Evolutionary conservation across 345 rosid species (phyloP).

Genomic region (Hibiscus syriacus): DNA sequence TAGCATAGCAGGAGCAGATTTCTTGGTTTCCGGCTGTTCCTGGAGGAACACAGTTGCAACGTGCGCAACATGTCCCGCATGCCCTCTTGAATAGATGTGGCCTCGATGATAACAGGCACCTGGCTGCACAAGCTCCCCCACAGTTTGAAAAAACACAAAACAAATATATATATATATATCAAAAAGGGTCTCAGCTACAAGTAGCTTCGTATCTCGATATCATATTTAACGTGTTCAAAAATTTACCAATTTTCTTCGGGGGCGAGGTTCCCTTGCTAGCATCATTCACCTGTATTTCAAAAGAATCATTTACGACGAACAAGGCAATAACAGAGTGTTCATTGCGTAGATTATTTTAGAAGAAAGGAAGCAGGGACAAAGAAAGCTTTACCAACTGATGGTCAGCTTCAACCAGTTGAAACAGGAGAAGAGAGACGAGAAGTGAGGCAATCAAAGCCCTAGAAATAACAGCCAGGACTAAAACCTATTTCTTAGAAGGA

Average conservation of each 20-base stretch:
- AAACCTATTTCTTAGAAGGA: neutral
- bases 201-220: neutral
- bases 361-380: too few species aligned
- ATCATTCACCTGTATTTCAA: conserved; percentile 3
- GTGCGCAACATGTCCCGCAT: conserved; percentile 70
- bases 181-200: too few species aligned
- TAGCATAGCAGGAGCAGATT: conserved; percentile 63
- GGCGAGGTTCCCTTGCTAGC: neutral
- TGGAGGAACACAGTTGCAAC: conserved; percentile 80
- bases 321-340: conserved; percentile 5
- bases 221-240: neutral
- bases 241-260: conserved; percentile 8
- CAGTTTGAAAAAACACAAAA: conserved; percentile 37
- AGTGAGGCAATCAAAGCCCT: conserved; percentile 37
- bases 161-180: too few species aligned
- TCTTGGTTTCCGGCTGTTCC: conserved; percentile 68
- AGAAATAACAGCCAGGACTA: conserved; percentile 31
- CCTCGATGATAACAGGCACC: conserved; percentile 58
- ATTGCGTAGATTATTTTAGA: neutral
- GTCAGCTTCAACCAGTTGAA: conserved; percentile 35
- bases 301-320: neutral
- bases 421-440: conserved; percentile 43
- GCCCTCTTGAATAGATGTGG: conserved; percentile 56
- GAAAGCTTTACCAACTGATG: conserved; percentile 14
- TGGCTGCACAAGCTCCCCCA: conserved; percentile 40